Percentiles rank a stretch among this genome's conserved stretches.
Conservation (phyloP, 306 rosid species). For the Senna tora region DNA sequence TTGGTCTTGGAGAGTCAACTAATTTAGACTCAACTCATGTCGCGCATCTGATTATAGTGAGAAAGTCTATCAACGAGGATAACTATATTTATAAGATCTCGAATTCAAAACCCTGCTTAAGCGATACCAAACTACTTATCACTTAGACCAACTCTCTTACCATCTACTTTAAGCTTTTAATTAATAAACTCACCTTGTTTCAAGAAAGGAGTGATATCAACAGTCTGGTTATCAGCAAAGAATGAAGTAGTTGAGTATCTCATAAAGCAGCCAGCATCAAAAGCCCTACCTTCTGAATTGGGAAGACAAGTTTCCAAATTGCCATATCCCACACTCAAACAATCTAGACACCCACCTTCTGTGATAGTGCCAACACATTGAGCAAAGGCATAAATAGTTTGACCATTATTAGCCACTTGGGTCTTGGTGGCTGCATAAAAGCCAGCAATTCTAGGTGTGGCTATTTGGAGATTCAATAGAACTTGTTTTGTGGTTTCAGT, state of each 20-base stretch:
- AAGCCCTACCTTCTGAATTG: conserved; percentile 37
- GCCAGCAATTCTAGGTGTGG: conserved; percentile 25
- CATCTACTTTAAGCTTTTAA: no score
- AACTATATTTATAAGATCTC: no score
- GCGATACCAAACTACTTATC: no score
- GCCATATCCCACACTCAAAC: conserved; percentile 41
- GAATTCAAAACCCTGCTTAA: no score
- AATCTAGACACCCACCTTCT: conserved; percentile 37
- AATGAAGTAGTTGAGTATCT: conserved; percentile 12
- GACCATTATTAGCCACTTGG: neutral
- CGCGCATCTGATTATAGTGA: no score
- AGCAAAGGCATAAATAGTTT: conserved; percentile 44
- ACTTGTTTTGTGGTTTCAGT: neutral
- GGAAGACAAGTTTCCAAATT: conserved; percentile 45
- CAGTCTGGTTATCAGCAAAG: neutral
- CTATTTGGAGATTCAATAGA: neutral
- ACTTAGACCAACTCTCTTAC: no score
- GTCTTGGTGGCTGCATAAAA: conserved; percentile 43
- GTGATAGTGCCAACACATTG: conserved; percentile 44
- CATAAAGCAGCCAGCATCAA: conserved; percentile 29
- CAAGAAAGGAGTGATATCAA: conserved; percentile 23
- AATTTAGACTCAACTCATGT: no score
- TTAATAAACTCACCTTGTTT: conserved; percentile 34
- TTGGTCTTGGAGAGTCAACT: no score
- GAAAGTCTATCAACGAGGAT: no score